These are phyloP conservation scores for Trypanosoma lewisi DNA, from an alignment of 208 protist species.

Conservation along the genomic window DNA sequence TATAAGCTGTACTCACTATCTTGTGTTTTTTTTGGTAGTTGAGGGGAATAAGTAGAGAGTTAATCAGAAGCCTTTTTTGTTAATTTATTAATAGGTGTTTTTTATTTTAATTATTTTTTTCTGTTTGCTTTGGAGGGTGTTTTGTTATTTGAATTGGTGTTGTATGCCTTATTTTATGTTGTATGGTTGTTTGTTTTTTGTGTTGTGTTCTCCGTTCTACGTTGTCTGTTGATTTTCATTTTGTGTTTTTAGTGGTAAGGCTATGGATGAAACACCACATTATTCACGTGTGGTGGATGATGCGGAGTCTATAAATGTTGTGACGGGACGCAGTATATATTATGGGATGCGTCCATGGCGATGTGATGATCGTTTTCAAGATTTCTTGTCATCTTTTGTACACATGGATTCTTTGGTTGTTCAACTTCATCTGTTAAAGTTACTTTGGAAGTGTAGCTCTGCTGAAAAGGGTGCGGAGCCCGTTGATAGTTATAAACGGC, in stretches of 20 bases:
- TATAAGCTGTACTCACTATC: constrained; percentile 59
- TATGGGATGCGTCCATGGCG: constrained; percentile 82
- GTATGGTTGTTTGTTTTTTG: constrained; percentile 17
- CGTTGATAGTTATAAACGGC: constrained; percentile 53
- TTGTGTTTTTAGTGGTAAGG: not conserved
- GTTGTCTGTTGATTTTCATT: constrained; percentile 9
- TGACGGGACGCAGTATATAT: constrained; percentile 78
- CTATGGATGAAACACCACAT: constrained; percentile 56
- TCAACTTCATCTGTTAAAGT: constrained; percentile 34
- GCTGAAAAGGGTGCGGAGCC: constrained; percentile 63
- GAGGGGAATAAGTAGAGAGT: not conserved
- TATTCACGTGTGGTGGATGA: constrained; percentile 64
- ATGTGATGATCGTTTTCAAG: constrained; percentile 83
- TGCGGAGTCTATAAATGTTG: constrained; percentile 64
- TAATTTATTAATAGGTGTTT: constrained; percentile 6
- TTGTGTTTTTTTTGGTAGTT: constrained; percentile 16
- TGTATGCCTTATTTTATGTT: constrained; percentile 7
- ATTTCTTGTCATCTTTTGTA: constrained; percentile 66
- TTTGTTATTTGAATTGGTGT: not conserved
- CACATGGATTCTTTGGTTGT: constrained; percentile 41
- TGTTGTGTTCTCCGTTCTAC: constrained; percentile 10
- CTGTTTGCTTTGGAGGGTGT: constrained; percentile 16
- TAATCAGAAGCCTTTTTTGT: too few relatives aligned
- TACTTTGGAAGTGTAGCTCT: constrained; percentile 44
- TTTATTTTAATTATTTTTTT: constrained; percentile 11